Evolutionary conservation across 1,284 basidiomycete species (phyloP).

Genomic region (Sporisorium scitamineum): DNA sequence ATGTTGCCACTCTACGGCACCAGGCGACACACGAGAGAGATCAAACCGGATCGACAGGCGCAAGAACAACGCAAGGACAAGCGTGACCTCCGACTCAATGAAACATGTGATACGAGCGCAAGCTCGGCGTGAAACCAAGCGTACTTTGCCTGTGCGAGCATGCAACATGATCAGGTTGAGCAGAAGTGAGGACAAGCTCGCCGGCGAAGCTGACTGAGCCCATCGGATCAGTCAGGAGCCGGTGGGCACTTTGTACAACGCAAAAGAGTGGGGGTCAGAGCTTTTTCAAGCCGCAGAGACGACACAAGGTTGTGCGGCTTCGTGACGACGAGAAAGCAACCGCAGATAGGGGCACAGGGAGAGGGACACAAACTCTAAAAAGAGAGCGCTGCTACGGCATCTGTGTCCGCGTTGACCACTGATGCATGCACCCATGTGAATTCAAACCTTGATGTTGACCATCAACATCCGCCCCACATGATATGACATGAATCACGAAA

Average conservation of each 20-base stretch:
- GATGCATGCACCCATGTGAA: slow-evolving; percentile 9
- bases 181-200: not conserved
- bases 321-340: not conserved
- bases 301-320: slow-evolving; percentile 20
- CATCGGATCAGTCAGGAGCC: slow-evolving; percentile 18
- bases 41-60: not conserved
- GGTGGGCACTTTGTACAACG: slow-evolving; percentile 6
- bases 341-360: not conserved
- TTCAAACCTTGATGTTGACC: slow-evolving; percentile 37
- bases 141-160: too few species aligned
- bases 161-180: too few species aligned
- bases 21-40: not conserved
- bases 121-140: not conserved
- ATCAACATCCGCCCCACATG: slow-evolving; percentile 18
- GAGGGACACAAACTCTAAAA: not conserved
- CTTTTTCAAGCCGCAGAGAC: not conserved
- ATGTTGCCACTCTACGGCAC: not conserved
- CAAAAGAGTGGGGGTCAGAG: not conserved
- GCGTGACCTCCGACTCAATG: not conserved
- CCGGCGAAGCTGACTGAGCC: slow-evolving; percentile 17
- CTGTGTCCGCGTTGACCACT: slow-evolving; percentile 20
- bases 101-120: not conserved
- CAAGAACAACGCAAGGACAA: not conserved
- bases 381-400: slow-evolving; percentile 2
- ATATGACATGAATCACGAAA: not conserved